Percentiles rank a stretch among this genome's conserved stretches.
Evolutionary conservation across 805 yeast genomes (phyloP).

Genomic region (Hanseniaspora jakobsenii): DNA sequence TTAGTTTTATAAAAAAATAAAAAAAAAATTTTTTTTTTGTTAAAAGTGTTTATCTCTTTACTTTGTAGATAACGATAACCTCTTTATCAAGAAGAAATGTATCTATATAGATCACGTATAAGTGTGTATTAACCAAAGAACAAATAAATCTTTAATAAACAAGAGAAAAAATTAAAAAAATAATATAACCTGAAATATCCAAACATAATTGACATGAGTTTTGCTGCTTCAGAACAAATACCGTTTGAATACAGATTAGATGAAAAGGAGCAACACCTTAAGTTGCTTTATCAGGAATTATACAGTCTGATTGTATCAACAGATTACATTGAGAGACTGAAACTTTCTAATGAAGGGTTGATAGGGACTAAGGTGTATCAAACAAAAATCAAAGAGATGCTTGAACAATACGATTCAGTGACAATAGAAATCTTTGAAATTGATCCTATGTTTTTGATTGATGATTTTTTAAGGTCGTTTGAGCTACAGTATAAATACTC

Average conservation of each 20-base stretch:
- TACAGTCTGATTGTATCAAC: not conserved
- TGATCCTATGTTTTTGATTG: constrained; percentile 4
- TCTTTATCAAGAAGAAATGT: too few species aligned
- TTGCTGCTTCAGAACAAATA: not conserved
- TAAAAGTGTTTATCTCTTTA: not conserved
- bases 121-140: not conserved
- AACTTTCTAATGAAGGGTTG: not conserved
- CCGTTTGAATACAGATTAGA: constrained; percentile 1
- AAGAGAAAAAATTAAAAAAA: too few species aligned
- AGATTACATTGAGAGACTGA: not conserved
- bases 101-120: not conserved
- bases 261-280: not conserved
- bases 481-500: constrained; percentile 2
- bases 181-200: too few species aligned
- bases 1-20: too few species aligned
- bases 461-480: not conserved
- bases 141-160: too few species aligned
- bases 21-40: not conserved
- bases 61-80: not conserved
- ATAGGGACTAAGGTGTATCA: not conserved
- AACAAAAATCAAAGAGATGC: not conserved
- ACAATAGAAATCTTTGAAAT: constrained; percentile 7
- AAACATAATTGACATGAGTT: too few species aligned
- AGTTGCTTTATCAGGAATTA: not conserved
- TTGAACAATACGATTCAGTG: not conserved